A percentile compares a stretch with the other conserved stretches of the same genome.
Evolutionary conservation across 2,329 filamentous ascomycete genomes (phyloP).

Genomic region (Fusarium pseudoanthophilum): DNA sequence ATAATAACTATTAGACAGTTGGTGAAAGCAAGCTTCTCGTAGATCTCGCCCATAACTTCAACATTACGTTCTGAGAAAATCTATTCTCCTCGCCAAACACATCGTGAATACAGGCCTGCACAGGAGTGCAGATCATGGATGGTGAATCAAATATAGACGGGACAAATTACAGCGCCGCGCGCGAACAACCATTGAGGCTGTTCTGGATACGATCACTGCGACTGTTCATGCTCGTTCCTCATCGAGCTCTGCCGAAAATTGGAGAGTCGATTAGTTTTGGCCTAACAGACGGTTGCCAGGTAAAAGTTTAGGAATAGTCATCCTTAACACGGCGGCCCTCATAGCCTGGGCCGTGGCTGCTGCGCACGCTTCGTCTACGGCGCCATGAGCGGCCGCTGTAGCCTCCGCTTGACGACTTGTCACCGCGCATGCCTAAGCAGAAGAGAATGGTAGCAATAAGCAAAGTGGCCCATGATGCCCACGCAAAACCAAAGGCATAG

Average conservation of each 20-base stretch:
- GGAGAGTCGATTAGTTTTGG: background rate
- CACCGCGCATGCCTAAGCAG: constrained; percentile 68
- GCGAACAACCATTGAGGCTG: background rate
- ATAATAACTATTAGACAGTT: constrained; percentile 27
- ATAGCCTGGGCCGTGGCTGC: constrained; percentile 49
- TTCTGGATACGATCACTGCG: background rate
- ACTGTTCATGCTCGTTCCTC: background rate
- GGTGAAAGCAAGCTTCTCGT: background rate
- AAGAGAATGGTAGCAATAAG: constrained; percentile 75
- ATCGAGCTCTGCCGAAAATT: background rate
- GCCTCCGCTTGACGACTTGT: constrained; percentile 50
- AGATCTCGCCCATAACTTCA: background rate
- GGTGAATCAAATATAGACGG: constrained; percentile 11
- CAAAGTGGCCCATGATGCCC: constrained; percentile 75
- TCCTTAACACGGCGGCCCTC: constrained; percentile 73
- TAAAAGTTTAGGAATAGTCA: constrained; percentile 66
- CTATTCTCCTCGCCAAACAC: background rate
- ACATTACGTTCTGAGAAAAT: constrained; percentile 8
- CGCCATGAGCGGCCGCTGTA: constrained; percentile 49
- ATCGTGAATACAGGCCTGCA: constrained; percentile 18
- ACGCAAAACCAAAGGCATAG: constrained; percentile 81
- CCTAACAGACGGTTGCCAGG: background rate
- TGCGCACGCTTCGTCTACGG: constrained; percentile 50
- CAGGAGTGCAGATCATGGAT: background rate
- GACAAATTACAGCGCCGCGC: constrained; percentile 8